phyloP scores from a whole-genome alignment of 805 yeast species.

The Schwanniomyces occidentalis region DNA sequence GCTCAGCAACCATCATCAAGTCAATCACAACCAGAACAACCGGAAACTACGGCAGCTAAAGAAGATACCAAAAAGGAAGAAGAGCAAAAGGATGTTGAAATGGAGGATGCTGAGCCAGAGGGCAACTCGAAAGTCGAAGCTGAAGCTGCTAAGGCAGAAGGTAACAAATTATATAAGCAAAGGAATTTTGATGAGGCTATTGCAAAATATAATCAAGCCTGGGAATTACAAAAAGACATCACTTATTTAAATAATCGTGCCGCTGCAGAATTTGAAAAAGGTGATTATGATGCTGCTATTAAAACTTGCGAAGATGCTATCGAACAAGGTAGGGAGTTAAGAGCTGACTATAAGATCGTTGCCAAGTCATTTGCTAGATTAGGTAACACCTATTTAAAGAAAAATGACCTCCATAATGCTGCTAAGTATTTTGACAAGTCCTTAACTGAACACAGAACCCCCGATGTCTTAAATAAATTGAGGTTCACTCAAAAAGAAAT shows the following conservation, averaged over 20 bases:
- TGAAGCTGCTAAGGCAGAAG: conserved; percentile 75
- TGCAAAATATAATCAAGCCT: conserved; percentile 80
- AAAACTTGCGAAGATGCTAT: conserved; percentile 78
- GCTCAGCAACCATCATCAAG: conserved; percentile 13
- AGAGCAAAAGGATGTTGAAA: conserved; percentile 33
- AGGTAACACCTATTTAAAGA: conserved; percentile 79
- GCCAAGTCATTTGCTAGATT: conserved; percentile 93
- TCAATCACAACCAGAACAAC: conserved; percentile 8
- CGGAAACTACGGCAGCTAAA: conserved; percentile 12
- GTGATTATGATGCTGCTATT: conserved; percentile 84
- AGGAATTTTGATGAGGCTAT: conserved; percentile 93
- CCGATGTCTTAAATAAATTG: conserved; percentile 85
- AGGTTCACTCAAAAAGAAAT: conserved; percentile 84
- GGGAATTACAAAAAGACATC: conserved; percentile 77
- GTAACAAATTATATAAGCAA: conserved; percentile 82
- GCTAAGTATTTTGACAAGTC: conserved; percentile 82
- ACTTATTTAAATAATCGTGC: conserved; percentile 95
- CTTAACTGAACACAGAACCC: conserved; percentile 94
- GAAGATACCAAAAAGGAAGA: conserved; percentile 19
- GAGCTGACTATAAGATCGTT: conserved; percentile 88
- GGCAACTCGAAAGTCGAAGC: conserved; percentile 50
- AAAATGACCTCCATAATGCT: conserved; percentile 71
- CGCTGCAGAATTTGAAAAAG: conserved; percentile 97
- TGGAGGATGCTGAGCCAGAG: conserved; percentile 32
- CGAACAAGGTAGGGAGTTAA: conserved; percentile 83